Percentiles rank a stretch among this genome's conserved stretches.
These are phyloP conservation scores for Blastocladiella britannica DNA, from an alignment of 192 early-diverging fungal genomes.

Conservation along the genomic window DNA sequence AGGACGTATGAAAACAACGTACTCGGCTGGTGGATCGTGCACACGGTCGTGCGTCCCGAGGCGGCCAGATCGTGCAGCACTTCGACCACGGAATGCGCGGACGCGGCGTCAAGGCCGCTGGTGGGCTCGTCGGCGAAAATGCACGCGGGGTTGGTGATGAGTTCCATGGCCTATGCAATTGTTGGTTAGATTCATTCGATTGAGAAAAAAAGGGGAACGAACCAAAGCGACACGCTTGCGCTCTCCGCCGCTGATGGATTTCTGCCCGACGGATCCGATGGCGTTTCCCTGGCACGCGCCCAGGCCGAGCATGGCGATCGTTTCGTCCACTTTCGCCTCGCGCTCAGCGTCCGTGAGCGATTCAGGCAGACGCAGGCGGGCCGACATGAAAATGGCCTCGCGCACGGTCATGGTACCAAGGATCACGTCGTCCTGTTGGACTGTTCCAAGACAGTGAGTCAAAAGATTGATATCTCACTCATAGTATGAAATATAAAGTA, in stretches of 20 bases:
- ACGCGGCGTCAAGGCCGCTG: slow-evolving; percentile 38
- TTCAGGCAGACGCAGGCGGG: slow-evolving; percentile 28
- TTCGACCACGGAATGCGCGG: slow-evolving; percentile 23
- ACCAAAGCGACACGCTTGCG: slow-evolving; percentile 51
- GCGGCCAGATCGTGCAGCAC: slow-evolving; percentile 19
- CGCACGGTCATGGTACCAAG: slow-evolving; percentile 45
- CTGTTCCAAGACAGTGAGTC: slow-evolving; percentile 21
- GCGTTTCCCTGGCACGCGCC: slow-evolving; percentile 43
- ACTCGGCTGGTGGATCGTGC: slow-evolving; percentile 31
- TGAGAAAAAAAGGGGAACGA: no score
- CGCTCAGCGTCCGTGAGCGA: slow-evolving; percentile 14
- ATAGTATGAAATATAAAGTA: slow-evolving; percentile 12
- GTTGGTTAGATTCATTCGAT: no score
- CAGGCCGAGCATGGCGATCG: slow-evolving; percentile 36
- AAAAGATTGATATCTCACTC: slow-evolving; percentile 35
- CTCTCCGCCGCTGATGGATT: slow-evolving; percentile 54
- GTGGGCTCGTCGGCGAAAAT: slow-evolving; percentile 54
- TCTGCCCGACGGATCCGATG: slow-evolving; percentile 32
- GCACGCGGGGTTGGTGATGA: slow-evolving; percentile 40
- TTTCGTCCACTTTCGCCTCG: slow-evolving; percentile 22
- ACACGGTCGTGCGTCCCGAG: slow-evolving; percentile 17
- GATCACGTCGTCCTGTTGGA: slow-evolving; percentile 42
- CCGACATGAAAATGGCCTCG: slow-evolving; percentile 54
- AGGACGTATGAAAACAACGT: no score
- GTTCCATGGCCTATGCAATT: no score